A percentile compares a stretch with the other conserved stretches of the same genome.
phyloP scores from a whole-genome alignment of 495 filamentous ascomycete species.

The Penicillium flavigenum region DNA sequence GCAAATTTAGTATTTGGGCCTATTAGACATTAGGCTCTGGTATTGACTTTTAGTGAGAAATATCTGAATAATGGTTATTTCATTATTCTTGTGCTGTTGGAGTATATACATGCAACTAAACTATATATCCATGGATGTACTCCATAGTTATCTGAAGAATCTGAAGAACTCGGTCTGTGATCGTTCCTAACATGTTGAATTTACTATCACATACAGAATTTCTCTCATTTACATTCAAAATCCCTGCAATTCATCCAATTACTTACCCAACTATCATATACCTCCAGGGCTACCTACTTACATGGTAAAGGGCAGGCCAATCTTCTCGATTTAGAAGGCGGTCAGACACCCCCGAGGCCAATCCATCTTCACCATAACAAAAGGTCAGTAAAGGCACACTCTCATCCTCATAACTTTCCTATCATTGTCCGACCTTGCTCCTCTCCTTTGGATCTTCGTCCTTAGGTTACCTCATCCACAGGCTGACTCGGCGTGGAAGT shows the following conservation, averaged over 20 bases:
- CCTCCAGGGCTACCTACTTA: background rate
- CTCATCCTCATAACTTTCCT: constrained; percentile 13
- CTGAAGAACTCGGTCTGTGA: too few relatives aligned
- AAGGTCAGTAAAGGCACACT: constrained; percentile 24
- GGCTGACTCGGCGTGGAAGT: constrained; percentile 23
- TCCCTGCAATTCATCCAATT: background rate
- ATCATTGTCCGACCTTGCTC: constrained; percentile 21
- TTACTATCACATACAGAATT: background rate
- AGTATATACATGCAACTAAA: too few relatives aligned
- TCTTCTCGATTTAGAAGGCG: constrained; percentile 22
- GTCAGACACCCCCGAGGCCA: constrained; percentile 23
- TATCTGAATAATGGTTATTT: too few relatives aligned
- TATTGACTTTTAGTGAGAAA: too few relatives aligned
- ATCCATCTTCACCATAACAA: constrained; percentile 28
- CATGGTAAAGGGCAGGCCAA: background rate
- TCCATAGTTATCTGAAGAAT: too few relatives aligned
- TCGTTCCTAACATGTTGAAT: background rate
- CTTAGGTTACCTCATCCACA: background rate
- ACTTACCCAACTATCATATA: background rate
- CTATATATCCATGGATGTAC: too few relatives aligned
- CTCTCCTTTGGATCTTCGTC: constrained; percentile 3
- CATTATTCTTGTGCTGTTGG: too few relatives aligned
- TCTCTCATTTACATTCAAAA: background rate
- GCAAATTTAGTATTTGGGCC: background rate
- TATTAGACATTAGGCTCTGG: background rate